Evolutionary conservation across 192 early-diverging fungal genomes (phyloP).

Genomic region (Dissophora ornata): DNA sequence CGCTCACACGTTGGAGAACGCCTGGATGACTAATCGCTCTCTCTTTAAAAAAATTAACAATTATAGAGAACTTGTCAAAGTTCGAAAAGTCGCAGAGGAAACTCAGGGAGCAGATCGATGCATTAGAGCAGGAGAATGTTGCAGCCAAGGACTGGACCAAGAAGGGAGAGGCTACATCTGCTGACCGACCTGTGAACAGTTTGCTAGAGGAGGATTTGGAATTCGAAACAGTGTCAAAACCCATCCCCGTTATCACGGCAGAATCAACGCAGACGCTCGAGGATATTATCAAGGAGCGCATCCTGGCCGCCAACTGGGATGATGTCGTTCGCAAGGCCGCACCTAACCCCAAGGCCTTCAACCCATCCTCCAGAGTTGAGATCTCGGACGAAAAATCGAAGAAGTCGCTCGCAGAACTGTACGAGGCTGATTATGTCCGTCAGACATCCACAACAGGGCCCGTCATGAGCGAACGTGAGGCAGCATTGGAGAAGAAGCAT

Average conservation of each 20-base stretch:
- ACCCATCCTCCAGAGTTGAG: slow-evolving; percentile 80
- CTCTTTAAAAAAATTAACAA: too few relatives aligned
- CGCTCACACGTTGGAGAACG: too few relatives aligned
- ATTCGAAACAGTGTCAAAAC: slow-evolving; percentile 90
- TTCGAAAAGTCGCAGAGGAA: slow-evolving; percentile 83
- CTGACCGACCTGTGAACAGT: slow-evolving; percentile 90
- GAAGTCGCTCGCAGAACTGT: slow-evolving; percentile 90
- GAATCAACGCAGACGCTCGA: slow-evolving; percentile 89
- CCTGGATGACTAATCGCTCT: too few relatives aligned
- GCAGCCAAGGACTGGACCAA: slow-evolving; percentile 90
- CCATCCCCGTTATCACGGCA: slow-evolving; percentile 94
- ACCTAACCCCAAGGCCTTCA: slow-evolving; percentile 74
- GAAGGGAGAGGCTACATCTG: slow-evolving; percentile 85
- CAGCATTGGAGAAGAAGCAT: slow-evolving; percentile 82
- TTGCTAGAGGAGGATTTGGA: slow-evolving; percentile 94
- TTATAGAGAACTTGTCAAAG: slow-evolving; percentile 69
- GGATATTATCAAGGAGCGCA: slow-evolving; percentile 93
- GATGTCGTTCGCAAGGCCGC: slow-evolving; percentile 94
- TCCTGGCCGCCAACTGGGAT: slow-evolving; percentile 89
- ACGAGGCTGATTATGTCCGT: slow-evolving; percentile 90
- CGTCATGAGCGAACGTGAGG: slow-evolving; percentile 78
- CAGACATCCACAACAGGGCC: slow-evolving; percentile 59
- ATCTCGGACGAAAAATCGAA: slow-evolving; percentile 87
- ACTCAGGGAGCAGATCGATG: slow-evolving; percentile 77
- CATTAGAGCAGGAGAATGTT: slow-evolving; percentile 89